These are phyloP conservation scores for Thelonectria discophora DNA, from an alignment of 2,329 filamentous ascomycete species.

Conservation along the genomic window DNA sequence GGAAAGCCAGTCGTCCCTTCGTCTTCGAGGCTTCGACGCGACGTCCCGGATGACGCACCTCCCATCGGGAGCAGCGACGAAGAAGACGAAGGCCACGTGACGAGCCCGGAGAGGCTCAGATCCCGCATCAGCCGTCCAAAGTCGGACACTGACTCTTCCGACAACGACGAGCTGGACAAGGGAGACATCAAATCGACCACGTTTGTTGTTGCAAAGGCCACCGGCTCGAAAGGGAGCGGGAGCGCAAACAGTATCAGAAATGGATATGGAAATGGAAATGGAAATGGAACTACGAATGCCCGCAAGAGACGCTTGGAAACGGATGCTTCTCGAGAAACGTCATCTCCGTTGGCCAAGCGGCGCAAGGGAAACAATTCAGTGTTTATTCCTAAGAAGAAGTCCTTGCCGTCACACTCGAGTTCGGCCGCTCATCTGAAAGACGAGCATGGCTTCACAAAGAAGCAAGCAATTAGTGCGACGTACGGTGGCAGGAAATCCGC, in stretches of 20 bases:
- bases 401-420: constrained; percentile 17
- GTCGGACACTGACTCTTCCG: constrained; percentile 19
- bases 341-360: constrained; percentile 30
- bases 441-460: constrained; percentile 38
- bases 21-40: constrained; percentile 21
- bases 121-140: not conserved
- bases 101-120: not conserved
- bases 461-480: constrained; percentile 30
- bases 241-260: constrained; percentile 7
- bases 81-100: constrained; percentile 24
- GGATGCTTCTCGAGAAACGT: constrained; percentile 6
- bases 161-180: constrained; percentile 37
- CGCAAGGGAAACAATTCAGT: constrained; percentile 14
- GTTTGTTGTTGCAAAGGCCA: constrained; percentile 37
- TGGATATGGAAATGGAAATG: not conserved
- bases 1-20: not conserved
- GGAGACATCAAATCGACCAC: constrained; percentile 47
- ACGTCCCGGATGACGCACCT: constrained; percentile 33
- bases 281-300: not conserved
- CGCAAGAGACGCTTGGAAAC: not conserved
- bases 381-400: constrained; percentile 1
- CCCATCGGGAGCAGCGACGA: constrained; percentile 46
- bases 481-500: constrained; percentile 36
- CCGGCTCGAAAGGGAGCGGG: constrained; percentile 12
- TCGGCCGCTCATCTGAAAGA: constrained; percentile 37